A percentile compares a stretch with the other conserved stretches of the same genome.
Evolutionary conservation across 2,329 filamentous ascomycete species (phyloP).

Genomic region (Blumeria graminis): DNA sequence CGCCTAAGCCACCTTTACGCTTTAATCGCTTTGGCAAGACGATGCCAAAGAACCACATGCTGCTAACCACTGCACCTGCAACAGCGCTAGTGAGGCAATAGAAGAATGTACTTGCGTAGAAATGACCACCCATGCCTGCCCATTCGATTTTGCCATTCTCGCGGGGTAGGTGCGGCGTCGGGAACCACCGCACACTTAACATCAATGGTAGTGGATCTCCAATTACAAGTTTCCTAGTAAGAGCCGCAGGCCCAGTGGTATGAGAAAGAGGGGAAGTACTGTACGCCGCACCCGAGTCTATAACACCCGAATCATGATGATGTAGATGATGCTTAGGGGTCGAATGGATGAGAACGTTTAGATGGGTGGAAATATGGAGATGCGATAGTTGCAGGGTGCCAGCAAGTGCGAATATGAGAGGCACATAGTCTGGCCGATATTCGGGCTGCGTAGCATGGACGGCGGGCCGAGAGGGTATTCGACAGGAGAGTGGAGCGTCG

Average conservation of each 20-base stretch:
- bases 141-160: conserved; percentile 41
- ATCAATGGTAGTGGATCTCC: conserved; percentile 60
- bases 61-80: conserved; percentile 28
- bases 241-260: conserved; percentile 21
- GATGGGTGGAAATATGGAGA: conserved; percentile 67
- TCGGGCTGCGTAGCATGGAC: conserved; percentile 16
- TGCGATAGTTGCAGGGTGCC: conserved; percentile 76
- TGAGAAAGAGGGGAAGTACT: conserved; percentile 48
- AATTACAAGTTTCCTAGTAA: conserved; percentile 47
- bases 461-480: conserved; percentile 55
- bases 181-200: conserved; percentile 74
- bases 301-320: conserved; percentile 47
- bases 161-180: conserved; percentile 43
- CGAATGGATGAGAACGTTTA: conserved; percentile 68
- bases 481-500: conserved; percentile 80
- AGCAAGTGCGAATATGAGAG: conserved; percentile 67
- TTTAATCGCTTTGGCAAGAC: conserved; percentile 24
- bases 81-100: conserved; percentile 34
- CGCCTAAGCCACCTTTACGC: conserved; percentile 7
- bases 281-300: conserved; percentile 76
- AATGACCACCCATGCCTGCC: conserved; percentile 38
- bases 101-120: conserved; percentile 38
- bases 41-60: conserved; percentile 35
- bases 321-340: conserved; percentile 34
- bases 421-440: conserved; percentile 40